Percentiles rank a stretch among this genome's conserved stretches.
These are phyloP conservation scores for Erodium texanum DNA, from an alignment of 441 rosid genomes.

Conservation along the genomic window DNA sequence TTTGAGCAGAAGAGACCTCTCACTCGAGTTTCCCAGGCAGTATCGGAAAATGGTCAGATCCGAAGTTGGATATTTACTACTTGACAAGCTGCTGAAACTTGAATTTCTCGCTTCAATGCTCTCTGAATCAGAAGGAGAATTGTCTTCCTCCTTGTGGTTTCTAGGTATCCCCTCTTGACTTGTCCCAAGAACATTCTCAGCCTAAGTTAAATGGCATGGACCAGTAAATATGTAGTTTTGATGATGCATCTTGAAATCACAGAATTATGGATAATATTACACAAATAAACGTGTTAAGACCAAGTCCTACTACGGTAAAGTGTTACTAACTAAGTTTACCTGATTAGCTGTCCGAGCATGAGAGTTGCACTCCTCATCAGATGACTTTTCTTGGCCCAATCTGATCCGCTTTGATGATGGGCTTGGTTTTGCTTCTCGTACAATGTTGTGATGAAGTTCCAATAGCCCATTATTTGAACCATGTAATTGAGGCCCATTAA, in stretches of 20 bases:
- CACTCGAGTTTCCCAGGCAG: slow-evolving; percentile 63
- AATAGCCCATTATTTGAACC: slow-evolving; percentile 29
- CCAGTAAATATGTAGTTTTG: background rate
- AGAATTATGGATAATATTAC: background rate
- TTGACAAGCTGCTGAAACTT: slow-evolving; percentile 18
- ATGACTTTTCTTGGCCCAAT: slow-evolving; percentile 34
- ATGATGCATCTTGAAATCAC: background rate
- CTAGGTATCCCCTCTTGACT: slow-evolving; percentile 30
- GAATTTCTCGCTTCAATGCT: slow-evolving; percentile 40
- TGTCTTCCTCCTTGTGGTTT: slow-evolving; percentile 32
- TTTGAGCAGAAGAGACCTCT: slow-evolving; percentile 60
- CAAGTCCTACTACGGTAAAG: too few species aligned
- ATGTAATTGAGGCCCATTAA: slow-evolving; percentile 31
- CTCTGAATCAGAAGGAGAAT: slow-evolving; percentile 46
- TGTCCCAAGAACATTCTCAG: slow-evolving; percentile 25
- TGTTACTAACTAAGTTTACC: too few species aligned
- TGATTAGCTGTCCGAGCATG: background rate
- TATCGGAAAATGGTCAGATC: slow-evolving; percentile 41
- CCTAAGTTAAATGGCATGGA: slow-evolving; percentile 30
- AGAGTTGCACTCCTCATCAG: slow-evolving; percentile 41
- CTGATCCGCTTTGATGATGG: slow-evolving; percentile 51
- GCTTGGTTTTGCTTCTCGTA: slow-evolving; percentile 37
- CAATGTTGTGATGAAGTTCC: slow-evolving; percentile 30
- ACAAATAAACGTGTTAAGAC: background rate
- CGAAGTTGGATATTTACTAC: background rate